Base-by-base conservation (phyloP, 805 yeast species). In the Lipomyces starkeyi region DNA sequence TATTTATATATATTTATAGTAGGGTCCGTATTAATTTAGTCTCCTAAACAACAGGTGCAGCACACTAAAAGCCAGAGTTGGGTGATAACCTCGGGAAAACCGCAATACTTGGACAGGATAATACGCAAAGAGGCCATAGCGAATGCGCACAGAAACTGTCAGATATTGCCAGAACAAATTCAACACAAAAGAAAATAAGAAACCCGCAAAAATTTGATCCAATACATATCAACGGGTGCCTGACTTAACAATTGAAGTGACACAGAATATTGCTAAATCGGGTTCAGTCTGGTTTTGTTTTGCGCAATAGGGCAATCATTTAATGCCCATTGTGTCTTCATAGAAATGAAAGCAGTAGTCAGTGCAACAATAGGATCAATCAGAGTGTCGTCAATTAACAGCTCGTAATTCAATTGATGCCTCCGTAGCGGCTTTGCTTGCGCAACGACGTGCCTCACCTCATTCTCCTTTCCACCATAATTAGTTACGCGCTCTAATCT, bases 321-420 rank as follows among this genome's bases (percentile, higher is more conserved):
- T 11, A 35, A 75, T 27, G 87, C 87, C 91, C 91, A 87, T 76
- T 86, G 87, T n/a, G 89, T 85, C 78, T 85, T 80, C 88, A 87
- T 86, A 22, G 89, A 82, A 63, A 86, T 77, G 72, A 87, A 87
- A 0, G 83, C 89, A 6, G 90, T 86, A n/a, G 87, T 85, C 62
- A 88, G 74, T 2, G 85, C 89, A 55, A 83, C 78, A 64, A 84
- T 85, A n/a, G 79, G 75, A 73, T 85, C 87, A 34, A 86, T 78
- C 70, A 80, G 79, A 1, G 74, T 62, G 61, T 81, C 83, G 75
- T 87, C 89, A 34, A 87, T 76, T 43, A 84, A 76, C 67, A 87
- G 70, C 76, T 87, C 90, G 77, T 84, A 88, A 75, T 88, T 90
- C 71, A 86, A 82, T 71, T 83, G 82, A 79, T 86, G 83, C 73